phyloP scores from a whole-genome alignment of 768 basidiomycete genomes.

The Podaxis pistillaris region DNA sequence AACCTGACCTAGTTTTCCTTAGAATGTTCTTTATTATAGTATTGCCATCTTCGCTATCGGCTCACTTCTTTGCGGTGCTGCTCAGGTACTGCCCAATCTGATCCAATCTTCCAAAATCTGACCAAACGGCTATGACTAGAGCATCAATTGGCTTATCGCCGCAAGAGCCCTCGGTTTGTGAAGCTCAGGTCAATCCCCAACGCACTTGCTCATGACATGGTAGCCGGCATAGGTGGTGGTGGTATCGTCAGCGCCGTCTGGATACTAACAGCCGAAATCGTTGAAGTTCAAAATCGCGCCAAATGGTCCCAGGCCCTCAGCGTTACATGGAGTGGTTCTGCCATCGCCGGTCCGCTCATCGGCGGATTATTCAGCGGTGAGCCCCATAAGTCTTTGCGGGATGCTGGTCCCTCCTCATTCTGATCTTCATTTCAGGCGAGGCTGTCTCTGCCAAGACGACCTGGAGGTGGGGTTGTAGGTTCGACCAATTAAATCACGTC shows the following conservation, averaged over 20 bases:
- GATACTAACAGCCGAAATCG: conserved; percentile 85
- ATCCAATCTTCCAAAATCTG: conserved; percentile 19
- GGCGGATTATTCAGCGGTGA: conserved; percentile 80
- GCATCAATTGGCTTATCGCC: conserved; percentile 62
- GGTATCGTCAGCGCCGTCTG: conserved; percentile 85
- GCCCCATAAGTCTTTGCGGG: conserved; percentile 20
- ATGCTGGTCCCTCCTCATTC: not conserved
- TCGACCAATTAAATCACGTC: conserved; percentile 10
- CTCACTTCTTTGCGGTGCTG: conserved; percentile 76
- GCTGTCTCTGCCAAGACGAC: conserved; percentile 32
- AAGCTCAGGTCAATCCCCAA: conserved; percentile 26
- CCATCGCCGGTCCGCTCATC: conserved; percentile 79
- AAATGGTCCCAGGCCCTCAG: conserved; percentile 87
- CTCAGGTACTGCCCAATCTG: conserved; percentile 48
- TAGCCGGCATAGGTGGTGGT: conserved; percentile 81
- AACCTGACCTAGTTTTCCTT: conserved; percentile 10
- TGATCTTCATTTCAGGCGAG: conserved; percentile 23
- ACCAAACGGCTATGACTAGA: conserved; percentile 31
- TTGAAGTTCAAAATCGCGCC: conserved; percentile 64
- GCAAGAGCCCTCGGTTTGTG: conserved; percentile 49
- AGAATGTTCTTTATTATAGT: conserved; percentile 72
- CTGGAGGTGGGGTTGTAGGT: conserved; percentile 89
- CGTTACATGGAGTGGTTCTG: conserved; percentile 84
- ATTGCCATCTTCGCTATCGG: conserved; percentile 75
- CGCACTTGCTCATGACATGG: conserved; percentile 3